These are phyloP conservation scores for Kregervanrija delftensis DNA, from an alignment of 805 yeast species.

Conservation along the genomic window DNA sequence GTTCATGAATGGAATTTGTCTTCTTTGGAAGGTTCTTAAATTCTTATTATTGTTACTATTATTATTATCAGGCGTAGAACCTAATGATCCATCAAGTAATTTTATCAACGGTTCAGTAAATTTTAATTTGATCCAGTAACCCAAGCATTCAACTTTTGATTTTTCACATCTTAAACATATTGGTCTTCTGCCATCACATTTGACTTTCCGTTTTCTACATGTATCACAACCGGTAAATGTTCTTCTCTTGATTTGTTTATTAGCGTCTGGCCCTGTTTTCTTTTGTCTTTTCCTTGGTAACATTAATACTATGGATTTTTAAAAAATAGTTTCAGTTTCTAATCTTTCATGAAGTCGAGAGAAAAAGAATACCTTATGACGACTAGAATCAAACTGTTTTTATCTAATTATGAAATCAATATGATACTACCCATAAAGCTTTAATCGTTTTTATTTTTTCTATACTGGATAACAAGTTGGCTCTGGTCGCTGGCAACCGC, in stretches of 20 bases:
- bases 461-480: too few species aligned
- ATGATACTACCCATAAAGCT: too few species aligned
- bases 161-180: constrained; percentile 39
- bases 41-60: constrained; percentile 3
- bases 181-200: constrained; percentile 42
- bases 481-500: too few species aligned
- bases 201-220: constrained; percentile 43
- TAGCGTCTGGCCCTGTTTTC: too few species aligned
- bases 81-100: constrained; percentile 16
- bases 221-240: constrained; percentile 51
- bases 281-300: too few species aligned
- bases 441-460: too few species aligned
- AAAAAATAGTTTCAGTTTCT: too few species aligned
- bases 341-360: too few species aligned
- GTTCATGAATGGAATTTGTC: constrained; percentile 37
- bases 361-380: too few species aligned
- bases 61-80: constrained; percentile 5
- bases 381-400: too few species aligned
- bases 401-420: too few species aligned
- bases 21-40: constrained; percentile 22
- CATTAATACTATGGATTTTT: too few species aligned
- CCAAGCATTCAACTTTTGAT: constrained; percentile 39
- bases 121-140: constrained; percentile 42
- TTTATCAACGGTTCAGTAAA: constrained; percentile 39
- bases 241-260: constrained; percentile 14